Evolutionary conservation across 495 filamentous ascomycete species (phyloP).

Genomic region (Talaromyces ruber): DNA sequence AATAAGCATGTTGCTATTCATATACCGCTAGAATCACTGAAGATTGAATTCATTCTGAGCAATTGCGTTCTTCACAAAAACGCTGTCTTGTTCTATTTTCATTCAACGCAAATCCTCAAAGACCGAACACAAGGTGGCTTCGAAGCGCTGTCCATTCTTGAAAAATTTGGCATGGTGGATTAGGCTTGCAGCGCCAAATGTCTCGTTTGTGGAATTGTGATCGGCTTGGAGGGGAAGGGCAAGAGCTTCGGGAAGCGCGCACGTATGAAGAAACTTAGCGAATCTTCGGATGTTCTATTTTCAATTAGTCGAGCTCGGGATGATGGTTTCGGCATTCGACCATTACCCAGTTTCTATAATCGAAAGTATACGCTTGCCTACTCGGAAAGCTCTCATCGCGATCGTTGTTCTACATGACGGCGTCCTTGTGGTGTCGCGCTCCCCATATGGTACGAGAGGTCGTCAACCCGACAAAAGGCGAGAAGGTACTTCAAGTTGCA

Average conservation of each 20-base stretch:
- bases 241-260: slow-evolving; percentile 26
- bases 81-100: too few species aligned
- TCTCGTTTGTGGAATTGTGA: slow-evolving; percentile 36
- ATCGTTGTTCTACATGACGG: slow-evolving; percentile 38
- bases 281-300: slow-evolving; percentile 46
- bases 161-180: slow-evolving; percentile 29
- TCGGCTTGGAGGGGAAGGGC: slow-evolving; percentile 36
- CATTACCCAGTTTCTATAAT: slow-evolving; percentile 20
- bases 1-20: not conserved
- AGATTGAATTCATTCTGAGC: not conserved
- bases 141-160: not conserved
- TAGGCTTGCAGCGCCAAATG: slow-evolving; percentile 29
- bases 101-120: not conserved
- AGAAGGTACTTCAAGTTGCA: slow-evolving; percentile 38
- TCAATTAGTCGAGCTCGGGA: slow-evolving; percentile 34
- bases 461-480: slow-evolving; percentile 39
- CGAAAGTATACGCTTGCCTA: slow-evolving; percentile 23
- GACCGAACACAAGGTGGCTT: not conserved
- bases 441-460: slow-evolving; percentile 35
- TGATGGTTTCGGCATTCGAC: slow-evolving; percentile 28
- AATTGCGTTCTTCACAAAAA: not conserved
- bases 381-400: slow-evolving; percentile 41
- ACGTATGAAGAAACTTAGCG: slow-evolving; percentile 34
- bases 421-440: slow-evolving; percentile 29
- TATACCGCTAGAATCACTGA: not conserved